These are phyloP conservation scores for Nakazawaea populi DNA, from an alignment of 805 yeast genomes.

Conservation along the genomic window DNA sequence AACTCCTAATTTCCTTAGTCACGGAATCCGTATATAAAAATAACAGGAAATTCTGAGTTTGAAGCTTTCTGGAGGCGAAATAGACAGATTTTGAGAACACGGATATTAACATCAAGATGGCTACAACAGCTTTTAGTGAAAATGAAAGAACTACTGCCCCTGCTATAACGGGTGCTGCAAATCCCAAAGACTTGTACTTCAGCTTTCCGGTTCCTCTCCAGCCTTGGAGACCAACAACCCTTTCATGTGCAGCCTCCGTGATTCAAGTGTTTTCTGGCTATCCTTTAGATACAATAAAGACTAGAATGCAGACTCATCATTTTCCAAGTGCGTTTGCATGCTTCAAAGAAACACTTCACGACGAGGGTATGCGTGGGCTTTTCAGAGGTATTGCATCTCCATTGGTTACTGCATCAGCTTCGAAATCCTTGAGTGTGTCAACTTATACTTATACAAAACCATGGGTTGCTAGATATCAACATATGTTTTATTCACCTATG, in stretches of 20 bases:
- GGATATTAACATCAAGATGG: neutral
- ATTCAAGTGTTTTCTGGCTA: constrained; percentile 67
- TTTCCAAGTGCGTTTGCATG: constrained; percentile 56
- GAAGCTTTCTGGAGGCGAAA: neutral
- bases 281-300: constrained; percentile 83
- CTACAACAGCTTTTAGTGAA: neutral
- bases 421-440: constrained; percentile 61
- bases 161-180: constrained; percentile 54
- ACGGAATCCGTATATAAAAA: no score
- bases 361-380: constrained; percentile 66
- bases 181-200: constrained; percentile 37
- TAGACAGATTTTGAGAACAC: neutral
- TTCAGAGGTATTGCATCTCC: constrained; percentile 79
- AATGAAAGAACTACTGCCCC: constrained; percentile 23
- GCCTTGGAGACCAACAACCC: constrained; percentile 50
- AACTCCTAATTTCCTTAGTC: no score
- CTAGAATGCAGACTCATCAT: constrained; percentile 76
- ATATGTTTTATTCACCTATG: constrained; percentile 14
- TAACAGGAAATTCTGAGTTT: neutral
- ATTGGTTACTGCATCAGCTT: constrained; percentile 55
- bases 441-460: constrained; percentile 55
- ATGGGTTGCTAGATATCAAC: constrained; percentile 18
- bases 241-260: constrained; percentile 62
- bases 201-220: constrained; percentile 39
- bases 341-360: constrained; percentile 41